Evolutionary conservation across 495 filamentous ascomycete species (phyloP).

Genomic region (Penicillium bialowiezense): DNA sequence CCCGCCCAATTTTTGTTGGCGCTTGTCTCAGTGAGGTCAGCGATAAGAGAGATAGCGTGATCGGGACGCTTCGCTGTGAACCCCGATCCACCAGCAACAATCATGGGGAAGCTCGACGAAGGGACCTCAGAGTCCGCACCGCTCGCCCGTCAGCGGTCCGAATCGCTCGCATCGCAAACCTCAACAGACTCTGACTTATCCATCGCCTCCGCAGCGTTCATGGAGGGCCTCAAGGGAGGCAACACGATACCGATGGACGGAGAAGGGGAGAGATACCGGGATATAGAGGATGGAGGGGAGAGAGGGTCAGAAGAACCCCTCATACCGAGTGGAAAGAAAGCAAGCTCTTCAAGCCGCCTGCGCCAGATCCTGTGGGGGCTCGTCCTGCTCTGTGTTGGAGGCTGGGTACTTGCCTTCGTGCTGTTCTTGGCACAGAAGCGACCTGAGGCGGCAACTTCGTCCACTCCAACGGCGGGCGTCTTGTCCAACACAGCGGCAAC

Average conservation of each 20-base stretch:
- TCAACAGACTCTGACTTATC: conserved; percentile 41
- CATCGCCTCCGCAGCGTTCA: conserved; percentile 32
- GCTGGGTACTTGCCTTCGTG: conserved; percentile 77
- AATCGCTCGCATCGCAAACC: conserved; percentile 27
- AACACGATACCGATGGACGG: conserved; percentile 9
- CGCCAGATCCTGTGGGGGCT: conserved; percentile 67
- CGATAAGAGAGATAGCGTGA: conserved; percentile 8
- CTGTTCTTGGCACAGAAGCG: conserved; percentile 63
- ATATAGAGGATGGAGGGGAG: conserved; percentile 37
- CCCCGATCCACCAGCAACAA: conserved; percentile 8
- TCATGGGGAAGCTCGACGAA: conserved; percentile 33
- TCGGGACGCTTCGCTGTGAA: conserved; percentile 1
- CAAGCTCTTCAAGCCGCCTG: conserved; percentile 34
- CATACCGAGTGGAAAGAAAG: conserved; percentile 19
- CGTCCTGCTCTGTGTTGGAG: conserved; percentile 62
- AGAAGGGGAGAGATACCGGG: conserved; percentile 30
- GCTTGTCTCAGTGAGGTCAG: no score
- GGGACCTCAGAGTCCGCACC: conserved; percentile 26
- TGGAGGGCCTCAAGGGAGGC: conserved; percentile 25
- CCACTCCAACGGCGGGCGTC: background rate
- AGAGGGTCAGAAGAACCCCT: conserved; percentile 27
- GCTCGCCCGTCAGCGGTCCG: conserved; percentile 24
- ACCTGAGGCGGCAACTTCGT: conserved; percentile 13
- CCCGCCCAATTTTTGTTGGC: no score
- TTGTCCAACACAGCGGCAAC: conserved; percentile 19